Evolutionary conservation across 78 protist species (phyloP).

Genomic region (Dictyostelium capitatum): DNA sequence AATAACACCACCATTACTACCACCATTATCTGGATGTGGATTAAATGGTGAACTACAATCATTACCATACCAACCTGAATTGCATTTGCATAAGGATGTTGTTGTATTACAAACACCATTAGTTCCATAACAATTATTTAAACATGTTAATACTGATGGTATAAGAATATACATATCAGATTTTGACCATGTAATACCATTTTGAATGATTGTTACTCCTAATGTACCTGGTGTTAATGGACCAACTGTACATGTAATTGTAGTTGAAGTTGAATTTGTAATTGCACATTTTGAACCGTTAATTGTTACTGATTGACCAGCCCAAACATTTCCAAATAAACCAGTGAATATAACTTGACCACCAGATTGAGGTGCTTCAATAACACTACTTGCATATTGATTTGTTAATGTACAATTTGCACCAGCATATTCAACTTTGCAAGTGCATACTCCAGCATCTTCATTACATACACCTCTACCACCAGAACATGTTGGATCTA

Average conservation of each 20-base stretch:
- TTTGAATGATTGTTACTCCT: neutral
- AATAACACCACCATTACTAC: neutral
- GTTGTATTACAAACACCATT: constrained; percentile 13
- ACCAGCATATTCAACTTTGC: neutral
- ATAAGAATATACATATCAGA: neutral
- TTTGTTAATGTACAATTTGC: neutral
- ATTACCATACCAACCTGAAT: neutral
- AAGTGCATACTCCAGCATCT: neutral
- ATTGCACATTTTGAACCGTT: neutral
- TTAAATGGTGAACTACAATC: constrained; percentile 19
- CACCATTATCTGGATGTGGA: too few species aligned
- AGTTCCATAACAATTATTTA: neutral
- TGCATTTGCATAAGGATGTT: neutral
- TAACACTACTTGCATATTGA: neutral
- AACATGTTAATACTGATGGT: neutral
- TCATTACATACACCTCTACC: neutral
- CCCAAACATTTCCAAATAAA: neutral
- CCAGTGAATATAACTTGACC: neutral
- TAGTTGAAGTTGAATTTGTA: neutral
- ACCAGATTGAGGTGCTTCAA: neutral
- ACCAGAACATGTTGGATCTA: neutral
- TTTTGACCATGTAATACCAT: neutral
- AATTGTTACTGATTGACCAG: neutral
- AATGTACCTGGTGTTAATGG: neutral
- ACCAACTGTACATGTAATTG: neutral